Evolutionary conservation across 768 basidiomycete genomes (phyloP).

Genomic region (Rhodotorula diobovata): DNA sequence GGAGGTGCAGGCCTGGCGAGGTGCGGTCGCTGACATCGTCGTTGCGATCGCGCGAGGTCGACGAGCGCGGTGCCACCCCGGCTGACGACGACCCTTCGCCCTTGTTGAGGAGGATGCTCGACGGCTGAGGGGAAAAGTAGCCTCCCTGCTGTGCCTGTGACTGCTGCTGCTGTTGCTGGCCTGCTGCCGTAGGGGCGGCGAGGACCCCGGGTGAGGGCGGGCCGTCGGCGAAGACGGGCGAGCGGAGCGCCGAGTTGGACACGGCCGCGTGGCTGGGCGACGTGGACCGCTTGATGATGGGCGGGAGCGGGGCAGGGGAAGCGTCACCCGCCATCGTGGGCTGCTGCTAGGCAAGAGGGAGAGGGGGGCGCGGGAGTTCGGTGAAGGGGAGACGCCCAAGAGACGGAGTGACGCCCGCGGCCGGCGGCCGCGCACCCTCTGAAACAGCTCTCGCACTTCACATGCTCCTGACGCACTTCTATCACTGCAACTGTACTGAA

Average conservation of each 20-base stretch:
- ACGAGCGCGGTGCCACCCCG: too few species aligned
- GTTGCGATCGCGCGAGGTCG: background rate
- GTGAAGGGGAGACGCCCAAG: too few species aligned
- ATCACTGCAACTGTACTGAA: too few species aligned
- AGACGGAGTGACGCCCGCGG: too few species aligned
- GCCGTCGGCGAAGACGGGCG: slow-evolving; percentile 7
- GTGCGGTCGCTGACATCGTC: background rate
- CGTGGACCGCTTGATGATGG: slow-evolving; percentile 28
- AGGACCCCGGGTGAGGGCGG: slow-evolving; percentile 10
- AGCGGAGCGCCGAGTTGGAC: slow-evolving; percentile 1
- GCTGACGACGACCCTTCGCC: background rate
- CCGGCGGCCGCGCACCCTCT: too few species aligned
- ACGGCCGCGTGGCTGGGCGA: background rate
- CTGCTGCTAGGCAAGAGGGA: too few species aligned
- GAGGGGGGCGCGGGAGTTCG: background rate
- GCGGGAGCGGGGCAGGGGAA: background rate
- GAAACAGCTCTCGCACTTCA: too few species aligned
- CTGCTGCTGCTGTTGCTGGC: background rate
- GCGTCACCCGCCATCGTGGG: background rate
- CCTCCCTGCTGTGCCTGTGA: background rate
- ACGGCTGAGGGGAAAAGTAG: slow-evolving; percentile 4
- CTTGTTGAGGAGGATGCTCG: slow-evolving; percentile 28
- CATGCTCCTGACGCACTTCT: too few species aligned
- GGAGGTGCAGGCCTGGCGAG: background rate
- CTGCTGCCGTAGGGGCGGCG: background rate